Conservation (phyloP, 164 flowering plant species). For the Euptelea pleiosperma region DNA sequence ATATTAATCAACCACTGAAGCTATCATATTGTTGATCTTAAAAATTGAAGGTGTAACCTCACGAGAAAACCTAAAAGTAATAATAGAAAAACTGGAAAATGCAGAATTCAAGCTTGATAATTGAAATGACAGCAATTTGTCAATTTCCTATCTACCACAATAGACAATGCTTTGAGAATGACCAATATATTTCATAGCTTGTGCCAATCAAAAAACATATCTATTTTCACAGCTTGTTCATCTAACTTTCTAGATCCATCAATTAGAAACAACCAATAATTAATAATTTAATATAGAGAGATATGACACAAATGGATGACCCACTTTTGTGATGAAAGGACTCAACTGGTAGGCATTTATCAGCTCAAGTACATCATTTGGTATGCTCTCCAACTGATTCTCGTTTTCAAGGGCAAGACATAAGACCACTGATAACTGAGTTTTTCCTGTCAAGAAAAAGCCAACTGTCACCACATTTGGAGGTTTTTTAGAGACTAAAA, state of each 20-base stretch:
- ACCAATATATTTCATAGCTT: no score
- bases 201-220: no score
- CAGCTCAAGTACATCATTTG: conserved; percentile 57
- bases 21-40: no score
- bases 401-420: conserved; percentile 47
- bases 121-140: no score
- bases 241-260: background rate
- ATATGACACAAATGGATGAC: conserved; percentile 33
- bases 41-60: no score
- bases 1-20: no score
- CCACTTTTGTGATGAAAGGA: conserved; percentile 72
- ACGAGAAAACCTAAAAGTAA: no score
- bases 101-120: no score
- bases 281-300: background rate
- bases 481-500: background rate
- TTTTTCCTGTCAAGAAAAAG: conserved; percentile 47
- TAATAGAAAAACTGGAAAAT: no score
- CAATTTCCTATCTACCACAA: no score
- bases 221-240: background rate
- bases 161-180: no score
- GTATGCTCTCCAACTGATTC: conserved; percentile 32
- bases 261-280: background rate
- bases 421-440: conserved; percentile 52
- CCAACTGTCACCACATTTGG: conserved; percentile 15
- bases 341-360: conserved; percentile 61